Evolutionary conservation across 148 eudicot species (phyloP).

Genomic region (Arctostaphylos glauca): DNA sequence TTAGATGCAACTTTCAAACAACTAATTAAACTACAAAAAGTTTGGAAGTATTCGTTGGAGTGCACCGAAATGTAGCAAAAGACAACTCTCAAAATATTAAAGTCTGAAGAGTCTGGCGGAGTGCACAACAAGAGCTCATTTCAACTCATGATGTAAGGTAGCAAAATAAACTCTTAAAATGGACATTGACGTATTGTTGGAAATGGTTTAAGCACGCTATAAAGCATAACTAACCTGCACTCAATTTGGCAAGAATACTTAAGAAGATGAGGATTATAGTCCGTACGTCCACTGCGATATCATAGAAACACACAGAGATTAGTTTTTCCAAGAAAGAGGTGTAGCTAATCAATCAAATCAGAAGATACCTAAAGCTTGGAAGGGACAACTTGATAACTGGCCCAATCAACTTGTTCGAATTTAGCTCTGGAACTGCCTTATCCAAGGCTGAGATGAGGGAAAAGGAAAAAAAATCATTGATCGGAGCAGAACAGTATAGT

Average conservation of each 20-base stretch:
- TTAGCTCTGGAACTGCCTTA: constrained; percentile 34
- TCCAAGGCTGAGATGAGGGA: neutral
- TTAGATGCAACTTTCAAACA: too few species aligned
- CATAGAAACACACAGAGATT: constrained; percentile 10
- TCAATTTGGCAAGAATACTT: constrained; percentile 81
- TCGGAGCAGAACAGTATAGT: neutral
- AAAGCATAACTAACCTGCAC: constrained; percentile 54
- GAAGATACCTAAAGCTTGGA: constrained; percentile 76
- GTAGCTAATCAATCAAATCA: neutral
- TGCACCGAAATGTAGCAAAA: too few species aligned
- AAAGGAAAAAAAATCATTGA: constrained; percentile 8
- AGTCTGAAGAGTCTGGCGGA: too few species aligned
- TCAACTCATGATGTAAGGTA: too few species aligned
- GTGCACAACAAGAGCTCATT: too few species aligned
- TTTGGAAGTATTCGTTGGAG: too few species aligned
- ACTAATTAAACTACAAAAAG: too few species aligned
- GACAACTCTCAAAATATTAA: too few species aligned
- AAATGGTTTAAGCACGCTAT: neutral
- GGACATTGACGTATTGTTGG: too few species aligned
- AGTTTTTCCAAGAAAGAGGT: constrained; percentile 1
- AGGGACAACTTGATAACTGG: constrained; percentile 70
- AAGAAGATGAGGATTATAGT: constrained; percentile 61
- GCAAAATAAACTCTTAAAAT: too few species aligned
- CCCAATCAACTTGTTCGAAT: constrained; percentile 56
- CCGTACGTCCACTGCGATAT: constrained; percentile 69